Evolutionary conservation across 2,329 filamentous ascomycete genomes (phyloP).

Genomic region (Pyrenophora seminiperda): DNA sequence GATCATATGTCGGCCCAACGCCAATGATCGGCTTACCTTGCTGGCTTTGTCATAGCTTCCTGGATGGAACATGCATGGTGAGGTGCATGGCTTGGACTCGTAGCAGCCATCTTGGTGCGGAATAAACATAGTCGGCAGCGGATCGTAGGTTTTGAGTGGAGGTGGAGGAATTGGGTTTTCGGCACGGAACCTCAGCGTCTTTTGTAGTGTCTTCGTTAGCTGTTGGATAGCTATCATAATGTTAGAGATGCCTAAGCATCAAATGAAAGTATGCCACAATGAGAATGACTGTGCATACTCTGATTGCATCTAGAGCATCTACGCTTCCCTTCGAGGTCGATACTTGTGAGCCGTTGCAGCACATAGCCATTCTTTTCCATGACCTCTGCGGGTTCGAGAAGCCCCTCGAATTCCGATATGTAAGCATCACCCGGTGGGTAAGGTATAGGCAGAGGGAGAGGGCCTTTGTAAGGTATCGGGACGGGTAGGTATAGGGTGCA

Average conservation of each 20-base stretch:
- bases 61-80: neutral
- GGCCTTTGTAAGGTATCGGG: neutral
- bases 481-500: neutral
- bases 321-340: constrained; percentile 16
- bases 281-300: constrained; percentile 6
- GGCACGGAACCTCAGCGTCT: neutral
- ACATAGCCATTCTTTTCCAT: constrained; percentile 18
- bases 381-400: constrained; percentile 3
- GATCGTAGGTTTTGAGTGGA: neutral
- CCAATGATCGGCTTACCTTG: neutral
- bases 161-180: neutral
- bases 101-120: neutral
- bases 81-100: neutral
- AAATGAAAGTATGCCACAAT: neutral
- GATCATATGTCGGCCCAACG: neutral
- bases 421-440: neutral
- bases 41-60: neutral
- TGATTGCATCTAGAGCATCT: constrained; percentile 19
- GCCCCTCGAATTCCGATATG: neutral
- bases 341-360: constrained; percentile 9
- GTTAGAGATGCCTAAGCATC: neutral
- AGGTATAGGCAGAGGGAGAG: neutral
- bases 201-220: constrained; percentile 4
- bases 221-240: neutral
- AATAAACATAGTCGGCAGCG: constrained; percentile 1